These are phyloP conservation scores for Diaporthe australafricana DNA, from an alignment of 2,329 filamentous ascomycete genomes.

Conservation along the genomic window DNA sequence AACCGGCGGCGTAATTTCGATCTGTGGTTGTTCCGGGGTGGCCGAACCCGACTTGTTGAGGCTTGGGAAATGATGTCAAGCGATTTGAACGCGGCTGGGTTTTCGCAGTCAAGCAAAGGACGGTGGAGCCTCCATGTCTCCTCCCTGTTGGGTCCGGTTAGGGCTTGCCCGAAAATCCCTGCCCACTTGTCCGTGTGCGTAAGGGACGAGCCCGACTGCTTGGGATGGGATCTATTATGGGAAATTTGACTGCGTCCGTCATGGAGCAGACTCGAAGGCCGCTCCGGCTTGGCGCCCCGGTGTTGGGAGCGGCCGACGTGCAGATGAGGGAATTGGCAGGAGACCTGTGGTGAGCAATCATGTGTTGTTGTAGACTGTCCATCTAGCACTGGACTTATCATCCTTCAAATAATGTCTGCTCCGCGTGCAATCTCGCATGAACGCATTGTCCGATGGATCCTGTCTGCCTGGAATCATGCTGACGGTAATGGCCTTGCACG, in stretches of 20 bases:
- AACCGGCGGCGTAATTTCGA: not conserved
- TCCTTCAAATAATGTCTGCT: not conserved
- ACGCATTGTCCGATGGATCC: not conserved
- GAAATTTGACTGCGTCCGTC: conserved; percentile 28
- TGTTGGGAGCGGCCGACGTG: conserved; percentile 3
- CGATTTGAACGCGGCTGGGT: not conserved
- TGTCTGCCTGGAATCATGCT: not conserved
- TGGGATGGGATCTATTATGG: conserved; percentile 27
- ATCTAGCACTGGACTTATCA: not conserved
- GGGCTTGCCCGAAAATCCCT: not conserved
- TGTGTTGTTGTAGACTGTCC: not conserved
- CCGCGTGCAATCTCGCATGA: not conserved
- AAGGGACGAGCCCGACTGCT: conserved; percentile 33
- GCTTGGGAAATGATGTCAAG: not conserved
- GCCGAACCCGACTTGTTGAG: not conserved
- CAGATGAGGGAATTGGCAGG: not conserved
- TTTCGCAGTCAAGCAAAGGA: not conserved
- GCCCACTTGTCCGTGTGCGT: conserved; percentile 12
- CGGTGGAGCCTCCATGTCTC: not conserved
- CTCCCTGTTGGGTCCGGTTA: not conserved
- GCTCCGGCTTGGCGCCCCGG: conserved; percentile 12
- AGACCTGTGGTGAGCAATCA: not conserved
- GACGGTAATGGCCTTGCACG: not conserved
- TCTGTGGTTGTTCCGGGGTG: not conserved
- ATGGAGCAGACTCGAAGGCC: conserved; percentile 20